Percentiles rank a stretch among this genome's conserved stretches.
Conservation (phyloP, 257 asterid species). For the Solanum chiquidenum region DNA sequence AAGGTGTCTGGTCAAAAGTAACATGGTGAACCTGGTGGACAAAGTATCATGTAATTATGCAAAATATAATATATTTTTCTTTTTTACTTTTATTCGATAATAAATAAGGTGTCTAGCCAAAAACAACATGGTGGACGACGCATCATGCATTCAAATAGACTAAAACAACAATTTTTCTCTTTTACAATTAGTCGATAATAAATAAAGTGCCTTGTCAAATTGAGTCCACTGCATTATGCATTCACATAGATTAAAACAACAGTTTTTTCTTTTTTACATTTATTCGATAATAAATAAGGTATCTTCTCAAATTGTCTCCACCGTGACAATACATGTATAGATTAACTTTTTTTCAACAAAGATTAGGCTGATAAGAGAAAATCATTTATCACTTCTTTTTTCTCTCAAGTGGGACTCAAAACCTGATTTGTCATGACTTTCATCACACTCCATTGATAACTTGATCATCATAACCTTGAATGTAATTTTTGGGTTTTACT, state of each 20-base stretch:
- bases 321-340: neutral
- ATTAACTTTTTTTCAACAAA: neutral
- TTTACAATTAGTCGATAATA: too few species aligned
- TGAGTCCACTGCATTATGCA: neutral
- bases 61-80: neutral
- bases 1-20: too few species aligned
- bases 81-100: too few species aligned
- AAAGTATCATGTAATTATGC: neutral
- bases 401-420: neutral
- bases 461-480: neutral
- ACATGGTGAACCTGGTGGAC: neutral
- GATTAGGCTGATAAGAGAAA: neutral
- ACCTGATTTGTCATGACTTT: neutral
- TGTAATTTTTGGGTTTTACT: neutral
- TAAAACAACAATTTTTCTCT: too few species aligned
- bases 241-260: too few species aligned
- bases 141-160: neutral
- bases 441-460: neutral
- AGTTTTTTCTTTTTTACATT: too few species aligned
- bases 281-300: too few species aligned
- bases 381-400: neutral
- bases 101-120: neutral
- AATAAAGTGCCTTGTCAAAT: neutral
- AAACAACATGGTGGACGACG: neutral
- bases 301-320: too few species aligned